Base-by-base conservation (phyloP, 176 grass and related monocot genomes). In the Triticum dicoccoides region DNA sequence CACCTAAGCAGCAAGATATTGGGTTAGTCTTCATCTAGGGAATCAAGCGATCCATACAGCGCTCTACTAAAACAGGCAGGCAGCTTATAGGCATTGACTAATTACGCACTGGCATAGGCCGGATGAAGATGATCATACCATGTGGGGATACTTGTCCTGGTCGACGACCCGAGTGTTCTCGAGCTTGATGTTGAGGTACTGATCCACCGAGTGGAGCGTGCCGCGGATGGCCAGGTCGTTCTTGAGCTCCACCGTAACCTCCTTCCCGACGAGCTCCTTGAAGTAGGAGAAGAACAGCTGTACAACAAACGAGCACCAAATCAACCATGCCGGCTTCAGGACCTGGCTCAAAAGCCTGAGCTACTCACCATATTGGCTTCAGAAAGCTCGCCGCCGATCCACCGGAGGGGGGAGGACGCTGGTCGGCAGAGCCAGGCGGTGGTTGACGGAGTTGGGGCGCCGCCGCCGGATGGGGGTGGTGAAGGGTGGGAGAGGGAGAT, bases 221-320 rank as follows among this genome's bases (percentile, higher is more conserved):
- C 95, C 95, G 35, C 91, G 81, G 75, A 98, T 98, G 6, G 95
- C 95, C 78, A 98, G 87, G 71, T 95, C 95, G 77, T 98, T 98
- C 95, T 98, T 98, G 49, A 95, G 89, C 76, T 98, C 95, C 65
- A 98, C 95, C 0, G 95, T 98, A 75, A 98, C 95, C 80, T 98
- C 93, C 91, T 98, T 98, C 49, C 95, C 95, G 66, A 95, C 95
- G n/a, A 98, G 85, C 91, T 98, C 95, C 80, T 98, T 98, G 87
- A 98, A 98, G 91, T 98, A 95, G 29, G 95, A 98, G 85, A 98
- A 98, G 89, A 98, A 98, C 79, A 98, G 80, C 95, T 98, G 84
- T 71, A 38, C 25, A 39, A 14, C 4, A 61, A 29, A 15, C 14
- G 11, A 61, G 20, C 61, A 20, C 41, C 51, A 13, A 20, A 45